These are phyloP conservation scores for Leccinum longicurvipes DNA, from an alignment of 768 basidiomycete species.

Conservation along the genomic window DNA sequence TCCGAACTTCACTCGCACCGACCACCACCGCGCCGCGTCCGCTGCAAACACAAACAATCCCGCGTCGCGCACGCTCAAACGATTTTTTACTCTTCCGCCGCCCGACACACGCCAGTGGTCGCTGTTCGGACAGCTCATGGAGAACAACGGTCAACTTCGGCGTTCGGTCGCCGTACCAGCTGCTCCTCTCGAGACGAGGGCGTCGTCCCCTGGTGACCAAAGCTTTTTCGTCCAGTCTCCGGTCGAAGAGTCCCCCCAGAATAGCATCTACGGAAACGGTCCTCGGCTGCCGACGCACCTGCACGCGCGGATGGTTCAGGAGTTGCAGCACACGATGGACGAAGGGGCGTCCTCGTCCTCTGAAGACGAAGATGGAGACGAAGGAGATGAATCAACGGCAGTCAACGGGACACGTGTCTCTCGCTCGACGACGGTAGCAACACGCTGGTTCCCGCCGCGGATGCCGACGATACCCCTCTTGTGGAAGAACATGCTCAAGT, in stretches of 20 bases:
- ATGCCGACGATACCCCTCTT: constrained; percentile 45
- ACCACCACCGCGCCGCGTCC: background rate
- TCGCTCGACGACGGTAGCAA: background rate
- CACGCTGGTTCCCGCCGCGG: constrained; percentile 10
- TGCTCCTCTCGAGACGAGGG: background rate
- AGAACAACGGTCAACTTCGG: constrained; percentile 51
- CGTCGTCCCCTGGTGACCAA: too few species aligned
- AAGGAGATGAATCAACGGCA: background rate
- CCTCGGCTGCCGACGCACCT: background rate
- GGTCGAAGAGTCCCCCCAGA: background rate
- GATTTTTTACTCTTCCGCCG: constrained; percentile 1
- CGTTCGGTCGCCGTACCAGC: background rate
- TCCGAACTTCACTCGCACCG: background rate
- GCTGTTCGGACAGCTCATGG: constrained; percentile 69
- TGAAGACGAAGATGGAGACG: constrained; percentile 10
- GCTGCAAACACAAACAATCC: constrained; percentile 5
- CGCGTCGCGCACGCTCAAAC: constrained; percentile 12
- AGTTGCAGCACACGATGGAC: background rate
- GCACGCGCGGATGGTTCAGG: background rate
- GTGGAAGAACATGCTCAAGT: constrained; percentile 81
- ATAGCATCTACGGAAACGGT: background rate
- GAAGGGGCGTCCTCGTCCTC: constrained; percentile 18
- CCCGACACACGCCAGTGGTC: constrained; percentile 51
- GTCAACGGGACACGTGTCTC: constrained; percentile 7
- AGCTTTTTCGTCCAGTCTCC: constrained; percentile 1